phyloP scores from a whole-genome alignment of 2,329 filamentous ascomycete species.

The Dactylellina parvicollis region DNA sequence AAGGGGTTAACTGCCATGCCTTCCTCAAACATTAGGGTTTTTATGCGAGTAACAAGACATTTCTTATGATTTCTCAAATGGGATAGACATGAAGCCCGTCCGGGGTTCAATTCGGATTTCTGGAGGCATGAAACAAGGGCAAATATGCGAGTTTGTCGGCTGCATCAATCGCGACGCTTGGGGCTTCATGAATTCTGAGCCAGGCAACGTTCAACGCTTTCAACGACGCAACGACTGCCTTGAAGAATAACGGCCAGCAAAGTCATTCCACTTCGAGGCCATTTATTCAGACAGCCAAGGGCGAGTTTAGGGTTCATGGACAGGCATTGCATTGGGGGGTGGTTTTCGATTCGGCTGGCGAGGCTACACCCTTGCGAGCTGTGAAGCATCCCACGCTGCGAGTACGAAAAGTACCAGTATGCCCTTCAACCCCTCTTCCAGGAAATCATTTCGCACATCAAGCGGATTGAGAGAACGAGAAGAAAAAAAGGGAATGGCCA shows the following conservation, averaged over 20 bases:
- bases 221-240: neutral
- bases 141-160: neutral
- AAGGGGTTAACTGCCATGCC: conserved; percentile 1
- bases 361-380: conserved; percentile 24
- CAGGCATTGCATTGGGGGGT: neutral
- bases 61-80: conserved; percentile 9
- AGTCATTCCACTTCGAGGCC: conserved; percentile 6
- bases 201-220: neutral
- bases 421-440: conserved; percentile 19
- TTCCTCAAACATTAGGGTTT: conserved; percentile 31
- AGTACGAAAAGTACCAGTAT: neutral
- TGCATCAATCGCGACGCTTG: conserved; percentile 21
- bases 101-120: conserved; percentile 20
- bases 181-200: neutral
- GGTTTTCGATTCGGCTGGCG: conserved; percentile 20
- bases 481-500: conserved; percentile 4
- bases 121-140: conserved; percentile 20
- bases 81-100: conserved; percentile 29
- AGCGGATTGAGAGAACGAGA: neutral
- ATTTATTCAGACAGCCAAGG: neutral
- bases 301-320: neutral
- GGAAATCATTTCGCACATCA: conserved; percentile 31
- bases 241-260: neutral
- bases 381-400: conserved; percentile 37
- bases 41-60: conserved; percentile 20